Base-by-base conservation (phyloP, 177 flowering plant species). In the Tripterygium wilfordii region DNA sequence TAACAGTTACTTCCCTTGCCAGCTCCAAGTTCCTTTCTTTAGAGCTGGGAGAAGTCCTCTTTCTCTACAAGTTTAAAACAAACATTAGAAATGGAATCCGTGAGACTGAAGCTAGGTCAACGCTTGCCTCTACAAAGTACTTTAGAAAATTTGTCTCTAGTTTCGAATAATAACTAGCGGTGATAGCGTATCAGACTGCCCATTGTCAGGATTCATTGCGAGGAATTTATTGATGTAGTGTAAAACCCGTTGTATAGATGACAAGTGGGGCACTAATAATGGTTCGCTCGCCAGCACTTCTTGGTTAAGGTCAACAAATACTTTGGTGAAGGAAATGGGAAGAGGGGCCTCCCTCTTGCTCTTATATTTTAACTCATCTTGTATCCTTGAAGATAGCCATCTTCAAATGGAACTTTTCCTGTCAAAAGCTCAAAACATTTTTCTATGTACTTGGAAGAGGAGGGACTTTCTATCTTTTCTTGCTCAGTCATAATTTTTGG, bases 321-420 rank as follows among this genome's bases (percentile, higher is more conserved):
- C 45, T 82, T 91, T 14, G 92, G 92, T 18, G 86, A 57, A 25
- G 63, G 62, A 49, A 56, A 72, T 27, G 98, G 92, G 61, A 91
- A 91, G 3, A 91, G 60, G 13, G 98, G 98, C 50, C 96, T 73
- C 69, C 83, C 98, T 9, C 98, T 96, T 19, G 85, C 81, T 37
- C 78, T 74, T 29, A 91, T 74, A 56, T 85, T 91, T 48, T 81
- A 43, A 22, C 79, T 74, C 85, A 80, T 82, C 71, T 82, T 82
- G 23, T 88, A 96, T 42, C 96, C 96, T 62, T 85, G 92, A 13
- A 88, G 85, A 67, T 88, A 94, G 2, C 79, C 56, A 23, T 88
- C 95, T 28, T 82, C 95, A 43, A 85, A 91, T 1, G 98, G 92
- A 12, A 86, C 74, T 68, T 92, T 92, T 20, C 98, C 98, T 0